Evolutionary conservation across 345 rosid species (phyloP).

Genomic region (Salix koriyanagi): DNA sequence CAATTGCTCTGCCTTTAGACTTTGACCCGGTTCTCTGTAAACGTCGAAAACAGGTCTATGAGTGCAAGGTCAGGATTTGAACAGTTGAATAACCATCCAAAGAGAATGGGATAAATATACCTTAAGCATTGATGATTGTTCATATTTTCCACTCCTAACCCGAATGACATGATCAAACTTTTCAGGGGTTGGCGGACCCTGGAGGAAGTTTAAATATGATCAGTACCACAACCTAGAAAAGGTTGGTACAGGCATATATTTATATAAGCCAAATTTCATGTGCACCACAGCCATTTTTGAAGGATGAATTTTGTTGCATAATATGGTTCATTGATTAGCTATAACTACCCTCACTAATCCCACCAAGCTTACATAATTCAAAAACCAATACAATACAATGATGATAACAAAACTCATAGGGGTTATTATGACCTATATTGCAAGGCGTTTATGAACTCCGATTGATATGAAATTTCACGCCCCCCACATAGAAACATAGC

Average conservation of each 20-base stretch:
- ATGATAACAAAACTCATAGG: too few relatives aligned
- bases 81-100: not conserved
- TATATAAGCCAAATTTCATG: not conserved
- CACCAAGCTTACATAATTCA: not conserved
- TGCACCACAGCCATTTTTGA: not conserved
- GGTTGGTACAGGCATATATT: not conserved
- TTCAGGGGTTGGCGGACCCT: constrained; percentile 91
- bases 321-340: not conserved
- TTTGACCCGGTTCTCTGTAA: constrained; percentile 66
- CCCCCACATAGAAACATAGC: too few relatives aligned
- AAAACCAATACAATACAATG: not conserved
- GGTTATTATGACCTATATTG: too few relatives aligned
- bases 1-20: constrained; percentile 33
- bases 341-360: constrained; percentile 5
- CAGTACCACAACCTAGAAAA: not conserved
- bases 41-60: not conserved
- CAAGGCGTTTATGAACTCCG: too few relatives aligned
- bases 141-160: constrained; percentile 44
- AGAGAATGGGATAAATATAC: constrained; percentile 25
- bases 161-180: constrained; percentile 56
- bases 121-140: constrained; percentile 51
- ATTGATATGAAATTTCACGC: too few relatives aligned
- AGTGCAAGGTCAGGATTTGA: not conserved
- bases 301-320: not conserved
- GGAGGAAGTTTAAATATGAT: constrained; percentile 2